Evolutionary conservation across 306 rosid genomes (phyloP).

Genomic region (Echinosophora koreensis): DNA sequence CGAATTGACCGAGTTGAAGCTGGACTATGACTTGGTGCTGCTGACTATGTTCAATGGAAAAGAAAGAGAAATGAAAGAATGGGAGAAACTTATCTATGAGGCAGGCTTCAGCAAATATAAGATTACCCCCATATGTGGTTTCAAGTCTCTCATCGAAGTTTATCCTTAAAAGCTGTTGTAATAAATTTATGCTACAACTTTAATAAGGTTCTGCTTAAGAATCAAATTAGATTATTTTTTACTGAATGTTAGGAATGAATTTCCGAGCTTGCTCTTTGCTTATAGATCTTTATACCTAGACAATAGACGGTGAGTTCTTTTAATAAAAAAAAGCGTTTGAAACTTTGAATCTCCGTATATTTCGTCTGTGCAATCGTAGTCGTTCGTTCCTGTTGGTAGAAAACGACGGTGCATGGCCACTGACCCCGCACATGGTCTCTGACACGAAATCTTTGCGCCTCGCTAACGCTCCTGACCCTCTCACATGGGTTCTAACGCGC

Average conservation of each 20-base stretch:
- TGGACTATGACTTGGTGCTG: conserved; percentile 61
- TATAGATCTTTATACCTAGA: neutral
- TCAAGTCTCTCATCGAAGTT: conserved; percentile 67
- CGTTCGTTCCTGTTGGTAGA: too few relatives aligned
- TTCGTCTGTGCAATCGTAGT: too few relatives aligned
- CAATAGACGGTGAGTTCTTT: neutral
- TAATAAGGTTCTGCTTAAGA: neutral
- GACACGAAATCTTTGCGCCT: too few relatives aligned
- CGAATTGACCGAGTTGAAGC: conserved; percentile 48
- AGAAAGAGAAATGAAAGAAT: conserved; percentile 57
- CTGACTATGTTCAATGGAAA: conserved; percentile 49
- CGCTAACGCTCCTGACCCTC: too few relatives aligned
- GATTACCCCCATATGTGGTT: conserved; percentile 50
- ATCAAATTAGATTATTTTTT: neutral
- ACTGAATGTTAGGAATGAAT: neutral
- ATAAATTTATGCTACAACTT: neutral
- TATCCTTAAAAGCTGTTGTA: conserved; percentile 48
- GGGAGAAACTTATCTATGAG: conserved; percentile 58
- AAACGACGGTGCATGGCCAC: too few relatives aligned
- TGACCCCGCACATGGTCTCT: too few relatives aligned
- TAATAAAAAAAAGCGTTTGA: neutral
- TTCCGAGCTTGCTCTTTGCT: neutral
- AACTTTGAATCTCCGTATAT: neutral
- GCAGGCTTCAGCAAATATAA: conserved; percentile 65
- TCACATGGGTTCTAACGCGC: too few relatives aligned